A percentile compares a stretch with the other conserved stretches of the same genome.
These are phyloP conservation scores for Puccinia hordei DNA, from an alignment of 1,284 basidiomycete species.

Conservation along the genomic window DNA sequence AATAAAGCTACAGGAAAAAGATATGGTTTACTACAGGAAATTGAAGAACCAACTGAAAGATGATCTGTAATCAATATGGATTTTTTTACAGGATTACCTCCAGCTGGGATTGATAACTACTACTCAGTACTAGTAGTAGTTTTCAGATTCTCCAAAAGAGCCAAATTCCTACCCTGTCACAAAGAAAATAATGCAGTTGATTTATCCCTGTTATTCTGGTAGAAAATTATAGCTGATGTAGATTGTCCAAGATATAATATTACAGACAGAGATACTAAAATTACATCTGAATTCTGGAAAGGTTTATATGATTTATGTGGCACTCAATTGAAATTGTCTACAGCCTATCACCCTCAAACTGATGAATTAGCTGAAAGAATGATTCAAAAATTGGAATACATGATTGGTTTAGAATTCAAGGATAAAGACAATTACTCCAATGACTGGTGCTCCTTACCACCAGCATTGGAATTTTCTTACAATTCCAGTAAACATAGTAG, in stretches of 20 bases:
- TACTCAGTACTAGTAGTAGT: background rate
- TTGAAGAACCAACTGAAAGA: no score
- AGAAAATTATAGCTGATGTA: background rate
- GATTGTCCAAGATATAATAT: slow-evolving; percentile 61
- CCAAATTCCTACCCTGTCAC: slow-evolving; percentile 11
- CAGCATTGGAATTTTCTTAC: no score
- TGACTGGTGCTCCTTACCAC: slow-evolving; percentile 7
- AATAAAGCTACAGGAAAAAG: no score
- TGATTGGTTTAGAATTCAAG: slow-evolving; percentile 8
- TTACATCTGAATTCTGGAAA: slow-evolving; percentile 60
- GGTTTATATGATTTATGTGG: slow-evolving; percentile 59
- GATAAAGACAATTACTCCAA: slow-evolving; percentile 1
- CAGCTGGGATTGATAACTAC: background rate
- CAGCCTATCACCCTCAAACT: background rate
- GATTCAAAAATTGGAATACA: slow-evolving; percentile 21
- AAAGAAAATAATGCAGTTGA: slow-evolving; percentile 18
- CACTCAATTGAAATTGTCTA: slow-evolving; percentile 45
- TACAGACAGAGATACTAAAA: slow-evolving; percentile 59
- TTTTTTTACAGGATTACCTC: background rate
- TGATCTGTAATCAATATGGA: no score
- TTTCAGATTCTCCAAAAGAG: slow-evolving; percentile 14
- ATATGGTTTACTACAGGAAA: no score
- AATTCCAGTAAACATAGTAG: no score
- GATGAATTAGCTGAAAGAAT: background rate
- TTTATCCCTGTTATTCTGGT: slow-evolving; percentile 12